phyloP scores from a whole-genome alignment of 2,329 filamentous ascomycete genomes.

The Phoma sp. region DNA sequence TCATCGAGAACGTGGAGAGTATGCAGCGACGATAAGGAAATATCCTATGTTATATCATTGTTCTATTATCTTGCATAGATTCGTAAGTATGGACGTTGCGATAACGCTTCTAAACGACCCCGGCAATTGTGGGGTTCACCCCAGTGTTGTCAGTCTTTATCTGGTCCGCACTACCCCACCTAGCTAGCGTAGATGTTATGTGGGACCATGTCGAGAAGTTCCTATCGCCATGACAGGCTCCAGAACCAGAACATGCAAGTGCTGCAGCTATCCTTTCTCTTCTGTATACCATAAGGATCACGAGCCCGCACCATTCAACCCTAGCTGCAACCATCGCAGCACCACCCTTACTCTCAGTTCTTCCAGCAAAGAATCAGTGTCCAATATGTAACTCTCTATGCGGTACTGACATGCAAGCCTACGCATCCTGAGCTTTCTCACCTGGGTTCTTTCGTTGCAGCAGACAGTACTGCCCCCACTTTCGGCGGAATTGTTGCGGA shows the following conservation, averaged over 20 bases:
- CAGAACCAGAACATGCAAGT: neutral
- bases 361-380: neutral
- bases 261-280: conserved; percentile 8
- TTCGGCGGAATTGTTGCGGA: conserved; percentile 71
- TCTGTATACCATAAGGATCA: neutral
- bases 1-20: neutral
- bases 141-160: conserved; percentile 25
- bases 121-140: conserved; percentile 25
- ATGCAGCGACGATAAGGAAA: neutral
- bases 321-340: neutral
- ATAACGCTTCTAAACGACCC: conserved; percentile 16
- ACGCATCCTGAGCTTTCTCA: neutral
- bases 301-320: neutral
- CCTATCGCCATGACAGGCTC: conserved; percentile 9
- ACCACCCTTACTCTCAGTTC: conserved; percentile 4
- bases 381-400: neutral
- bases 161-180: conserved; percentile 28
- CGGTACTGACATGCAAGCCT: neutral
- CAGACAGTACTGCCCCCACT: conserved; percentile 90
- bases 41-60: neutral
- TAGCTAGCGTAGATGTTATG: conserved; percentile 19
- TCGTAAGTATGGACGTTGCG: conserved; percentile 10
- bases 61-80: neutral
- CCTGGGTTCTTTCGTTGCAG: conserved; percentile 60
- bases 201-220: conserved; percentile 16